Conservation (phyloP, 1,284 basidiomycete species). For the Erythrobasidium hasegawianum region DNA sequence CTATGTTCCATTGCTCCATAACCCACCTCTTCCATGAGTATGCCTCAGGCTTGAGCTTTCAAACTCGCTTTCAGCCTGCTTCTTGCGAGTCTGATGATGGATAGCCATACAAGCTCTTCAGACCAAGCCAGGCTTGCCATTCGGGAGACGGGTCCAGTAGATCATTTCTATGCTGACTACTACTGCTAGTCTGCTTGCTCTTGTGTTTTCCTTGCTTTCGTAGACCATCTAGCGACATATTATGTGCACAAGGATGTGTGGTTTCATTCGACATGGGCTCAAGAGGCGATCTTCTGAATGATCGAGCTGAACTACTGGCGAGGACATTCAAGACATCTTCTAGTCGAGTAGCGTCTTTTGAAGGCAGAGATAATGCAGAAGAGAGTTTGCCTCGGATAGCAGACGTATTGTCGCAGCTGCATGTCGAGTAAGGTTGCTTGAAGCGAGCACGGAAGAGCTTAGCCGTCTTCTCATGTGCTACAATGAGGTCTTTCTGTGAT, state of each 20-base stretch:
- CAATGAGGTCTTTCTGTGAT: slow-evolving; percentile 8
- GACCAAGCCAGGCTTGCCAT: slow-evolving; percentile 11
- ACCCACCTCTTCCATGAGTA: too few relatives aligned
- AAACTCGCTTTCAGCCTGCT: too few relatives aligned
- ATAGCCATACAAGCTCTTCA: slow-evolving; percentile 20
- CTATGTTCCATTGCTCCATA: too few relatives aligned
- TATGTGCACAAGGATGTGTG: slow-evolving; percentile 19
- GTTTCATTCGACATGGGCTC: background rate
- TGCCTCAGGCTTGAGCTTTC: too few relatives aligned
- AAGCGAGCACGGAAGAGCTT: slow-evolving; percentile 18
- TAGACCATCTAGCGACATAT: slow-evolving; percentile 1
- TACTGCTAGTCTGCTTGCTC: background rate
- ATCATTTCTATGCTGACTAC: slow-evolving; percentile 1
- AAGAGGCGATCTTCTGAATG: background rate
- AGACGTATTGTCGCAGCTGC: slow-evolving; percentile 18
- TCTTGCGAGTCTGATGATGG: background rate
- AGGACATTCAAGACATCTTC: slow-evolving; percentile 25
- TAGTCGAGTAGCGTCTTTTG: slow-evolving; percentile 10
- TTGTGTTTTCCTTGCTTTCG: background rate
- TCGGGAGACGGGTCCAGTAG: slow-evolving; percentile 13
- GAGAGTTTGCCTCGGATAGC: slow-evolving; percentile 10
- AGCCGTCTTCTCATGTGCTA: slow-evolving; percentile 14
- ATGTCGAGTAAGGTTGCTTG: slow-evolving; percentile 13
- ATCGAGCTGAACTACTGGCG: background rate
- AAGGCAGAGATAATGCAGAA: slow-evolving; percentile 1